Evolutionary conservation across 208 protist species (phyloP), one percentile per base, ranked within the genome.

Genomic region (Acanthamoeba culbertsoni): DNA sequence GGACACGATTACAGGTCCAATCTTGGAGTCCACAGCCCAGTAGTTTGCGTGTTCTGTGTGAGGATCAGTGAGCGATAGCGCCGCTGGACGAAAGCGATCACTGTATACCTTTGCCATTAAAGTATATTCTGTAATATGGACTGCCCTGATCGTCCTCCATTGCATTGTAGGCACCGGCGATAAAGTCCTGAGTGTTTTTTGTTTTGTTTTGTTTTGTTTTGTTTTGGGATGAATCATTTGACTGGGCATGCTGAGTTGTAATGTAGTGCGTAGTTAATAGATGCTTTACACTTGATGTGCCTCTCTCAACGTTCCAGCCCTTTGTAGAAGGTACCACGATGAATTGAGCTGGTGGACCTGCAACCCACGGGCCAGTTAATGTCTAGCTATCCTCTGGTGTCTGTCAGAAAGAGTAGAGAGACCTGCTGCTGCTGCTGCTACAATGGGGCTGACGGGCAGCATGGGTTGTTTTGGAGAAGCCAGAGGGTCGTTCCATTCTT

Each of bases 141-240:
- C 42, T 84, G 73, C 55, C 63, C 35, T 68, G 7, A 43, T 89
- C 79, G n/a, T 89, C 79, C 51, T 89, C 79, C 16, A 89, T 42
- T 18, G 79, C 79, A 33, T 89, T 89, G 48, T 89, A 89, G 3
- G 79, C 79, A 23, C 79, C 79, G 20, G 35, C 51, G 16, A 89
- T 48, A 0, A 89, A 43, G 79, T 89, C 79, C 79, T 89, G 46
- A 6, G 23, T 59, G 51, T n/a, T n/a, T n/a, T n/a, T n/a, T n/a
- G n/a, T n/a, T n/a, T n/a, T n/a, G n/a, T n/a, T n/a, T n/a, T n/a
- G n/a, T n/a, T n/a, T n/a, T n/a, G n/a, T n/a, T n/a, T n/a, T n/a
- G n/a, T n/a, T n/a, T n/a, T n/a, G n/a, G n/a, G n/a, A n/a, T n/a
- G n/a, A n/a, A n/a, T n/a, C n/a, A n/a, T n/a, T n/a, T n/a, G n/a